Evolutionary conservation across 495 filamentous ascomycete genomes (phyloP).

Genomic region (Daldinia bambusicola): DNA sequence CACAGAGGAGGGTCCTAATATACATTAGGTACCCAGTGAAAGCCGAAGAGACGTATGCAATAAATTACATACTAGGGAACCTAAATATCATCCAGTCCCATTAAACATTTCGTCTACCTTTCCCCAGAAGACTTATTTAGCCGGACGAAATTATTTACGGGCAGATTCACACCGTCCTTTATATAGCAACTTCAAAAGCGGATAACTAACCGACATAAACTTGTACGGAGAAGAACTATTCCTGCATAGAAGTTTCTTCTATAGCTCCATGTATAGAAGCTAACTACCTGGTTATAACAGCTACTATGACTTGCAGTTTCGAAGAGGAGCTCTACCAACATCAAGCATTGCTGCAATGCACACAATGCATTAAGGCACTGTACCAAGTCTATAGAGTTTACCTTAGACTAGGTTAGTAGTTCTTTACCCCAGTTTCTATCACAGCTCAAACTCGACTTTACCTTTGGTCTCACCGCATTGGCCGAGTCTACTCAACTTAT

Average conservation of each 20-base stretch:
- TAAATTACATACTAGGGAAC: background rate
- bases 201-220: background rate
- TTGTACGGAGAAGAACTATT: background rate
- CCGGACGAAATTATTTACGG: background rate
- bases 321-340: background rate
- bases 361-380: background rate
- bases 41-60: no score
- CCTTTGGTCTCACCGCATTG: no score
- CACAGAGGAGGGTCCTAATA: background rate
- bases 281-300: background rate
- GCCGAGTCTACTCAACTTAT: background rate
- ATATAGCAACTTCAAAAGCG: background rate
- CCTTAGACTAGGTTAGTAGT: background rate
- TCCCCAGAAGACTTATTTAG: background rate
- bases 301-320: slow-evolving; percentile 1
- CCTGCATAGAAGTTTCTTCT: background rate
- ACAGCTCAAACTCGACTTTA: background rate
- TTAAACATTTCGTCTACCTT: background rate
- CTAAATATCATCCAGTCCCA: background rate
- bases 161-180: background rate
- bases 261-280: background rate
- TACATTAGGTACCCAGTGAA: no score
- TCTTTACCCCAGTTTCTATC: background rate
- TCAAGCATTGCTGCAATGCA: slow-evolving; percentile 3
- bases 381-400: background rate